A percentile compares a stretch with the other conserved stretches of the same genome.
Conservation (phyloP, 225 moss, liverwort and hornwort genomes). For the Sphagnum contortum region DNA sequence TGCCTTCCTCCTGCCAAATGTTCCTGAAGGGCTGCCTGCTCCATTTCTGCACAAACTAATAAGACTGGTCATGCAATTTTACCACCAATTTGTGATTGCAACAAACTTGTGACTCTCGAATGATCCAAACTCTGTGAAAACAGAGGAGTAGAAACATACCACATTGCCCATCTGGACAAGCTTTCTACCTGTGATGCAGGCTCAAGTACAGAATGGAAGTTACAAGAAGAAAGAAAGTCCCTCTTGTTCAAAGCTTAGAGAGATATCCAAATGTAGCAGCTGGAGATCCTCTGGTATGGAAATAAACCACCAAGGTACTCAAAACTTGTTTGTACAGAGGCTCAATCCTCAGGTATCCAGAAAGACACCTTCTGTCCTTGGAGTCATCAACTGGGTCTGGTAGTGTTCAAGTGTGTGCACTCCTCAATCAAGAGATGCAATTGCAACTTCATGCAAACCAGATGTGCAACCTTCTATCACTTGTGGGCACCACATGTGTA, state of each 20-base stretch:
- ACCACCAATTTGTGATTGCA: background rate
- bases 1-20: constrained; percentile 26
- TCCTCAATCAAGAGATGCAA: constrained; percentile 46
- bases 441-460: constrained; percentile 43
- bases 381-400: constrained; percentile 45
- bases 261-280: constrained; percentile 36
- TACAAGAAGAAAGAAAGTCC: constrained; percentile 30
- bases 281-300: constrained; percentile 29
- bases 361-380: constrained; percentile 26
- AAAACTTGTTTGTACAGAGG: constrained; percentile 30
- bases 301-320: constrained; percentile 31
- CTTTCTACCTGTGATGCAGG: constrained; percentile 44
- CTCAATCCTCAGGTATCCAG: constrained; percentile 37
- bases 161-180: constrained; percentile 21
- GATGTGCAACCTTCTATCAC: constrained; percentile 40
- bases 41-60: constrained; percentile 24
- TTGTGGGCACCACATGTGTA: constrained; percentile 20
- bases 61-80: constrained; percentile 13
- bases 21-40: constrained; percentile 21
- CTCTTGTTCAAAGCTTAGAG: constrained; percentile 40
- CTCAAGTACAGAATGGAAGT: constrained; percentile 30
- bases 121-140: constrained; percentile 27
- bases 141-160: constrained; percentile 48
- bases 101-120: constrained; percentile 21
- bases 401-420: constrained; percentile 32